Evolutionary conservation across 164 flowering plant genomes (phyloP).

Genomic region (Piper longum): DNA sequence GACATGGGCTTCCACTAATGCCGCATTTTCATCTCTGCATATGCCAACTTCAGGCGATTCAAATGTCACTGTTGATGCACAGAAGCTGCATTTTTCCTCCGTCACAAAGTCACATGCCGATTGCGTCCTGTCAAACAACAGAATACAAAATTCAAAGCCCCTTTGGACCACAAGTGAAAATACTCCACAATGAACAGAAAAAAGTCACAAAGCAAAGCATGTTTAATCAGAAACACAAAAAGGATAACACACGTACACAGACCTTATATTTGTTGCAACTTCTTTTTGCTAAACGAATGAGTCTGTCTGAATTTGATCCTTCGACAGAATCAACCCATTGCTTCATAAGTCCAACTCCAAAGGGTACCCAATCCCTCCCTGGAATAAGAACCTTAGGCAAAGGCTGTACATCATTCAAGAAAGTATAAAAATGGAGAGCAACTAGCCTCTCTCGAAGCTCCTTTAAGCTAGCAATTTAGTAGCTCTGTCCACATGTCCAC

Average conservation of each 20-base stretch:
- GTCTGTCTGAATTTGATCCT: slow-evolving; percentile 20
- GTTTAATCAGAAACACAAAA: no score
- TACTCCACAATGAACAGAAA: neutral
- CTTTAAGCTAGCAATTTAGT: slow-evolving; percentile 35
- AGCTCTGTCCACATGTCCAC: slow-evolving; percentile 38
- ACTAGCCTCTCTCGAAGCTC: slow-evolving; percentile 74
- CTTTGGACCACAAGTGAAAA: neutral
- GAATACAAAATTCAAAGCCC: neutral
- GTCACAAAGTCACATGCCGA: slow-evolving; percentile 12
- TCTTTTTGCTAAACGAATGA: slow-evolving; percentile 33
- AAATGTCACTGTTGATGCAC: slow-evolving; percentile 69
- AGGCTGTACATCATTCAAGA: slow-evolving; percentile 11
- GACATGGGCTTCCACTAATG: slow-evolving; percentile 18
- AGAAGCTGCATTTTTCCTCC: slow-evolving; percentile 50
- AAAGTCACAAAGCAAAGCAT: neutral
- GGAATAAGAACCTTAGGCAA: slow-evolving; percentile 9
- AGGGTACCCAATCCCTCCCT: slow-evolving; percentile 32
- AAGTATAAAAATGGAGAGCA: slow-evolving; percentile 35
- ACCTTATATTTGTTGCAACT: slow-evolving; percentile 26
- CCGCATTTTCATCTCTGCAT: slow-evolving; percentile 28
- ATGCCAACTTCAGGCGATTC: slow-evolving; percentile 61
- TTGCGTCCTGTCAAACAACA: slow-evolving; percentile 17
- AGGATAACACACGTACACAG: neutral
- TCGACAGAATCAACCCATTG: slow-evolving; percentile 43
- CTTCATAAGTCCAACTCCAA: slow-evolving; percentile 67